Evolutionary conservation across 2,329 filamentous ascomycete genomes (phyloP), one percentile per base, ranked within the genome.

Genomic region (Sordariomycetes sp.): DNA sequence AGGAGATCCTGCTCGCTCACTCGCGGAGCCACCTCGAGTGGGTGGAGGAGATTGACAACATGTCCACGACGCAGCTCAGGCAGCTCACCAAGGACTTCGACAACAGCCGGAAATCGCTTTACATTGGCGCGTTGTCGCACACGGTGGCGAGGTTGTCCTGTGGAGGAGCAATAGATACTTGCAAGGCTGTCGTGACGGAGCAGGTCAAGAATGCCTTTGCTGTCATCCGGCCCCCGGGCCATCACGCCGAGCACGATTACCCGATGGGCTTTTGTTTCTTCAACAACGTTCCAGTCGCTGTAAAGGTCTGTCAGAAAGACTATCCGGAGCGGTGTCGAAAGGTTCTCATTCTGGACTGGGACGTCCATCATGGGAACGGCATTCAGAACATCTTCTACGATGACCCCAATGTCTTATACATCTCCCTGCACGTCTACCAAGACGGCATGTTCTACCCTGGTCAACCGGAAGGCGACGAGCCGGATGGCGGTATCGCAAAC

Each of bases 211-310:
- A 98, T 50, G 87, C 86, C 0, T 92, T 98, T 53, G 92, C 92
- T 2, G 82, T 98, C 24, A 94, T 98, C 47, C 77, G 92, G 11
- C 92, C 92, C 3, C 92, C 92, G 0, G 92, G 92, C 1, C 92
- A 98, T 50, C 92, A 98, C 56, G 92, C 92, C 1, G 92, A 98
- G 53, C 79, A 77, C 38, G 73, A 92, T 47, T 69, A 79, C 23
- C 75, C 90, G 1, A 92, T 94, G 72, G 92, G 92, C 0, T 98
- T 98, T 52, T 98, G 92, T 55, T 75, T 96, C 39, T 96, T 96
- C 64, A 95, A 98, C 63, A 98, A 98, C 50, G 92, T 96, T 4
- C 87, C 86, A 15, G 83, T 98, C 38, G 90, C 88, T 2, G 81
- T 87, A n/a, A 82, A 77, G 39, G 83, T 88, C 10, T 95, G 88